Percentiles rank a stretch among this genome's conserved stretches.
Conservation (phyloP, 140 eudicot species). For the Bidens hawaiensis region DNA sequence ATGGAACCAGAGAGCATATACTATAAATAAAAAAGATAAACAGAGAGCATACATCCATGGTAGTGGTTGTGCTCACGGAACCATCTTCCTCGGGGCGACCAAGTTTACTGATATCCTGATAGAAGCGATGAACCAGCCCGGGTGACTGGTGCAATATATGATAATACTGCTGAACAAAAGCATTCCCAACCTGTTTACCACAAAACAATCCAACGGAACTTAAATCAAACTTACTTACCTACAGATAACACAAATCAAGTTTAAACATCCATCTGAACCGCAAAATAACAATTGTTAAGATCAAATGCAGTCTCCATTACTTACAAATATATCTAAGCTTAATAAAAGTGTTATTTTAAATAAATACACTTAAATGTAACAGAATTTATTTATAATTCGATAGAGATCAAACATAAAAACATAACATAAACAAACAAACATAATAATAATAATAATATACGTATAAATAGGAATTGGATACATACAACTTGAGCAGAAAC, state of each 20-base stretch:
- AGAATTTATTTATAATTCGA: not conserved
- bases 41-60: conserved; percentile 54
- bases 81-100: conserved; percentile 88
- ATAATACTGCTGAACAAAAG: conserved; percentile 83
- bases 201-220: not conserved
- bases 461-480: conserved; percentile 12
- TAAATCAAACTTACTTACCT: not conserved
- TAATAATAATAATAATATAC: not conserved
- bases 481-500: conserved; percentile 82
- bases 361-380: too few relatives aligned
- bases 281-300: not conserved
- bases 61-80: conserved; percentile 57
- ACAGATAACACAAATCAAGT: not conserved
- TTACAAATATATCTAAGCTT: too few relatives aligned
- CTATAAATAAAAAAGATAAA: not conserved
- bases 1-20: too few relatives aligned
- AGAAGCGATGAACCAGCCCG: conserved; percentile 62
- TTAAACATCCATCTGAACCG: not conserved
- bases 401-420: not conserved
- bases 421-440: not conserved
- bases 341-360: not conserved
- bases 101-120: conserved; percentile 71
- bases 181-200: conserved; percentile 64
- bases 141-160: conserved; percentile 84
- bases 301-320: not conserved